Conservation (phyloP, 1,284 basidiomycete genomes). For the Tylopilus orsonianus region DNA sequence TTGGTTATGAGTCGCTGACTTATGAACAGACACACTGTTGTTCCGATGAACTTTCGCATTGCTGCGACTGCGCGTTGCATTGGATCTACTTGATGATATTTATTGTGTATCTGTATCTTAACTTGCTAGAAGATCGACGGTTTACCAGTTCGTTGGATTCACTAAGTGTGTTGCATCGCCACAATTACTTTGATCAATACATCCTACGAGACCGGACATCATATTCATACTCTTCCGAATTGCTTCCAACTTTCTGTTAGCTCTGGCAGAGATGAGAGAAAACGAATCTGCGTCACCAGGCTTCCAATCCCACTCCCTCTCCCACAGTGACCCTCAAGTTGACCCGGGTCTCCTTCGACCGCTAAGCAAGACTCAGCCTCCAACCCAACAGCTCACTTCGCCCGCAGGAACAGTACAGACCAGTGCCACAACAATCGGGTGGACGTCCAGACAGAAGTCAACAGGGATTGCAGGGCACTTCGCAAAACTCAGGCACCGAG, state of each 20-base stretch:
- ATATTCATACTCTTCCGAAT: too few species aligned
- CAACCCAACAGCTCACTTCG: constrained; percentile 17
- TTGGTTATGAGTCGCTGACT: constrained; percentile 5
- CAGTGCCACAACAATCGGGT: background rate
- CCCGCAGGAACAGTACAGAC: constrained; percentile 6
- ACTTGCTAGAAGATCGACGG: background rate
- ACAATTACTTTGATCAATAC: constrained; percentile 10
- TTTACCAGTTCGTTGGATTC: too few species aligned
- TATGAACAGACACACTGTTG: constrained; percentile 44
- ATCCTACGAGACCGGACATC: background rate
- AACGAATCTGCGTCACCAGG: background rate
- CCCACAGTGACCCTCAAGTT: constrained; percentile 2
- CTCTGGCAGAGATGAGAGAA: constrained; percentile 7
- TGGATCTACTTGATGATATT: constrained; percentile 24
- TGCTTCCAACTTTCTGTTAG: background rate
- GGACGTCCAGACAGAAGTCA: constrained; percentile 36
- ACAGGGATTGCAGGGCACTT: constrained; percentile 37
- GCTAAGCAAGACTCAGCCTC: constrained; percentile 19
- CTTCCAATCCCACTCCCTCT: background rate
- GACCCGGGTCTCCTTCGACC: constrained; percentile 20
- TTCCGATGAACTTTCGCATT: constrained; percentile 52
- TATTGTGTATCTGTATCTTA: background rate
- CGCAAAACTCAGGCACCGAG: constrained; percentile 29
- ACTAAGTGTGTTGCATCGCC: constrained; percentile 14
- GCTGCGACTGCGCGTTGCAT: constrained; percentile 56